Evolutionary conservation across 805 yeast genomes (phyloP).

Genomic region (Candida sanyiensis): DNA sequence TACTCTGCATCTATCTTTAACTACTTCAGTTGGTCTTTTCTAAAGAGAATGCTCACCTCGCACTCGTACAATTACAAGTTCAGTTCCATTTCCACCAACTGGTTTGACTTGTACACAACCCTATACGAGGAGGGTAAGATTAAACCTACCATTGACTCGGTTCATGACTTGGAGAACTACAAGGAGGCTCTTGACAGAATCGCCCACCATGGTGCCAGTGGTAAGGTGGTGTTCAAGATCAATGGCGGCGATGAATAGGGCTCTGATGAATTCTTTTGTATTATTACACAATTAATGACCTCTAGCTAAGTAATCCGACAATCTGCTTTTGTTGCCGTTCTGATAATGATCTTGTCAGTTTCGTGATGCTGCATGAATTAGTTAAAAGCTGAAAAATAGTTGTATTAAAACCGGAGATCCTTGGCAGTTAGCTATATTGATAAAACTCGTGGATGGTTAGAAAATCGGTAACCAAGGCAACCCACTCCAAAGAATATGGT

Average conservation of each 20-base stretch:
- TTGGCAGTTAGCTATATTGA: too few relatives aligned
- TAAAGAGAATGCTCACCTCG: conserved; percentile 14
- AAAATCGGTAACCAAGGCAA: too few relatives aligned
- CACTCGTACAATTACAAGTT: conserved; percentile 26
- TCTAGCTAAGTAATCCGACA: too few relatives aligned
- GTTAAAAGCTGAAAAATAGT: too few relatives aligned
- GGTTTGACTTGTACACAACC: conserved; percentile 26
- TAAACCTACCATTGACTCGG: conserved; percentile 48
- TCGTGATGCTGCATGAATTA: too few relatives aligned
- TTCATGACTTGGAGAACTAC: conserved; percentile 42
- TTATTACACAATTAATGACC: too few relatives aligned
- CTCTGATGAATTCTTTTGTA: too few relatives aligned
- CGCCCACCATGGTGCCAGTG: conserved; percentile 39
- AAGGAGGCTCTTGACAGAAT: conserved; percentile 46
- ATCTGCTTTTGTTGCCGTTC: too few relatives aligned
- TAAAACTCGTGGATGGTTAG: too few relatives aligned
- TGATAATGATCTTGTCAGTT: too few relatives aligned
- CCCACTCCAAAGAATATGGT: too few relatives aligned
- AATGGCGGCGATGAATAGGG: conserved; percentile 5
- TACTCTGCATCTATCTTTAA: conserved; percentile 18
- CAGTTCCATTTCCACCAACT: conserved; percentile 22
- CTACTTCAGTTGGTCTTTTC: conserved; percentile 7
- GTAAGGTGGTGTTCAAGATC: conserved; percentile 2
- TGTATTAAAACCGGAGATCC: too few relatives aligned
- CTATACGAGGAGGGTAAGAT: conserved; percentile 37